A percentile compares a stretch with the other conserved stretches of the same genome.
Conservation (phyloP, 352 stramenopile species). For the Pythium vanterpoolii region DNA sequence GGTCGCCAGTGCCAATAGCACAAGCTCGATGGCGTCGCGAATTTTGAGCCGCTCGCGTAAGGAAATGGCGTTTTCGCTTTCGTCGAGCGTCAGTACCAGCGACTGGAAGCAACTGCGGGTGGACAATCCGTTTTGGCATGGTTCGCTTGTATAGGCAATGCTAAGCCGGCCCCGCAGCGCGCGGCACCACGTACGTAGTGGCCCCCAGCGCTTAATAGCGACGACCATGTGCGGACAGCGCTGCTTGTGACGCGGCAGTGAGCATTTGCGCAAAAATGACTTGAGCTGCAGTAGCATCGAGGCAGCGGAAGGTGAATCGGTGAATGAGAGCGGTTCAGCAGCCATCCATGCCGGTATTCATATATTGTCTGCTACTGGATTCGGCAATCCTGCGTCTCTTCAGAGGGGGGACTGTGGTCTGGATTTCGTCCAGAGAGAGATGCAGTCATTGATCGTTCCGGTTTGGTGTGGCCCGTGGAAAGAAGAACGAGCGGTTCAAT, state of each 20-base stretch:
- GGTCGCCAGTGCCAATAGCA: slow-evolving; percentile 9
- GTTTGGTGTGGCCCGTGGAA: slow-evolving; percentile 11
- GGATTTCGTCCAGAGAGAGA: too few relatives aligned
- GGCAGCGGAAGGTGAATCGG: not conserved
- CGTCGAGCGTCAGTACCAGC: slow-evolving; percentile 23
- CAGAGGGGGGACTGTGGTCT: too few relatives aligned
- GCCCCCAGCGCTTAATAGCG: slow-evolving; percentile 15
- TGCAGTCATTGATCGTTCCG: too few relatives aligned
- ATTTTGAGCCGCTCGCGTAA: slow-evolving; percentile 10
- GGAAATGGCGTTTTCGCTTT: slow-evolving; percentile 13
- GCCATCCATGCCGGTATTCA: too few relatives aligned
- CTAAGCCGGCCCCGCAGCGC: slow-evolving; percentile 14
- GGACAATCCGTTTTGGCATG: slow-evolving; percentile 4
- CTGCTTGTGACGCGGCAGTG: slow-evolving; percentile 9
- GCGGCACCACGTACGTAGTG: slow-evolving; percentile 14
- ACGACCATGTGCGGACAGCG: slow-evolving; percentile 19
- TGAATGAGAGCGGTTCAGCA: not conserved
- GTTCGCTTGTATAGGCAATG: slow-evolving; percentile 17
- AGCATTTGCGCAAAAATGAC: slow-evolving; percentile 11
- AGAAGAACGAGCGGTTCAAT: not conserved
- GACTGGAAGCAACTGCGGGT: slow-evolving; percentile 12
- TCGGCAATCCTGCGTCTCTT: too few relatives aligned
- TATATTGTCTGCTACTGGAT: too few relatives aligned
- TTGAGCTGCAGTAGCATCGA: slow-evolving; percentile 5
- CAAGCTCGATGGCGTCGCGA: slow-evolving; percentile 21